Evolutionary conservation across 768 basidiomycete species (phyloP).

Genomic region (Galerina marginata): DNA sequence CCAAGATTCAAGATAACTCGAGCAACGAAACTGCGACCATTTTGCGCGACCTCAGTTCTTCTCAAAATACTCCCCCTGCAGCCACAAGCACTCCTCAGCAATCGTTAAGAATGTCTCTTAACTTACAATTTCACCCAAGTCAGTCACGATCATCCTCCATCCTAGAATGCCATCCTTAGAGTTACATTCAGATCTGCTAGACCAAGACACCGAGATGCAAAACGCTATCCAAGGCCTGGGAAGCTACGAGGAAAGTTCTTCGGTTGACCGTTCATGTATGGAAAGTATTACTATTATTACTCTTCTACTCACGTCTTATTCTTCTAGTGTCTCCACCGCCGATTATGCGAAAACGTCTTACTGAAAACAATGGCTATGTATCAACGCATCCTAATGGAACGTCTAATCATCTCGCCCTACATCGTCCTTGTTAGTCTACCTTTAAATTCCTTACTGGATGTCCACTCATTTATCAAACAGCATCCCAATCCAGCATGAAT

Average conservation of each 20-base stretch:
- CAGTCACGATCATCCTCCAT: constrained; percentile 43
- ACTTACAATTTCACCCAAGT: constrained; percentile 59
- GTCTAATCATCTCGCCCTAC: neutral
- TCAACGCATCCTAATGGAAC: neutral
- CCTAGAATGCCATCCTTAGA: constrained; percentile 13
- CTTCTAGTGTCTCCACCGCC: constrained; percentile 5
- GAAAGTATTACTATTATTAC: neutral
- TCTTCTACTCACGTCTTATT: neutral
- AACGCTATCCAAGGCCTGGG: constrained; percentile 61
- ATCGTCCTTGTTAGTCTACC: neutral
- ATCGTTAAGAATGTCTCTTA: constrained; percentile 58
- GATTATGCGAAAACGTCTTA: constrained; percentile 1
- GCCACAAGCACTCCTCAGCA: constrained; percentile 62
- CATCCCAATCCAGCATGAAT: neutral
- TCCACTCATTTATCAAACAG: neutral
- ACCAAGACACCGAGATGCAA: constrained; percentile 77
- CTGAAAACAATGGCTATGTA: neutral
- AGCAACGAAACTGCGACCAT: constrained; percentile 46
- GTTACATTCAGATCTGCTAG: constrained; percentile 59
- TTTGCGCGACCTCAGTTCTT: constrained; percentile 43
- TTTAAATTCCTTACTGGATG: neutral
- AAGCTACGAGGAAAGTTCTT: constrained; percentile 51
- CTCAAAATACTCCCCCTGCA: constrained; percentile 48
- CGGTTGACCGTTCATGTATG: constrained; percentile 19
- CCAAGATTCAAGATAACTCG: constrained; percentile 28